A percentile compares a stretch with the other conserved stretches of the same genome.
These are phyloP conservation scores for Debaryomyces tyrocola DNA, from an alignment of 805 yeast genomes.

Conservation along the genomic window DNA sequence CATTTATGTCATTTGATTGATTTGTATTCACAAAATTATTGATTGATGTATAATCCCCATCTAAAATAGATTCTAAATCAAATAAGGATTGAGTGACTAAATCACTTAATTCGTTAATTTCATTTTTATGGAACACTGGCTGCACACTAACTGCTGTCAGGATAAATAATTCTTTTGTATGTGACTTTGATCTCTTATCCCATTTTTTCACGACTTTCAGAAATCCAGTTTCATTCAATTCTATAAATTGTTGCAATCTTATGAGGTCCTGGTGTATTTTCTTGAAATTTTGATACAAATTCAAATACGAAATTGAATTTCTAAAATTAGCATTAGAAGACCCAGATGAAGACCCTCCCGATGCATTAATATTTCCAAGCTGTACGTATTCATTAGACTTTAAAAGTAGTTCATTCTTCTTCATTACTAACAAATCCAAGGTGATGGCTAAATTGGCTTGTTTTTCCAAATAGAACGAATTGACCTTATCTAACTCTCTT, in stretches of 20 bases:
- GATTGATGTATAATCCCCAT: conserved; percentile 41
- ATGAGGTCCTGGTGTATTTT: conserved; percentile 87
- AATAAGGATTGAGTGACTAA: conserved; percentile 62
- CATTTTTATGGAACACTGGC: conserved; percentile 91
- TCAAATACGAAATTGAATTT: conserved; percentile 74
- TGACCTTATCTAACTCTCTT: conserved; percentile 93
- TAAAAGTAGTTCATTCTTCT: conserved; percentile 54
- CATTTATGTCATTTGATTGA: neutral
- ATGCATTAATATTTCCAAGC: conserved; percentile 1
- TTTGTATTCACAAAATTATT: conserved; percentile 5
- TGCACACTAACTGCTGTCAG: conserved; percentile 94
- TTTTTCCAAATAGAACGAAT: conserved; percentile 85
- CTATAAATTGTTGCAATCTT: conserved; percentile 89
- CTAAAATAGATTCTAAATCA: conserved; percentile 65
- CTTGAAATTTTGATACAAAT: conserved; percentile 84
- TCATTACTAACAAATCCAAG: conserved; percentile 71
- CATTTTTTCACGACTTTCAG: conserved; percentile 94
- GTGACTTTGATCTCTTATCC: conserved; percentile 96
- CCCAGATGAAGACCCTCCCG: neutral
- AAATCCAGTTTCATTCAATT: conserved; percentile 92
- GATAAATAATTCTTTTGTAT: conserved; percentile 87
- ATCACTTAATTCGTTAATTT: conserved; percentile 82
- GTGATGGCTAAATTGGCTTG: conserved; percentile 84
- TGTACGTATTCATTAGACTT: conserved; percentile 13
- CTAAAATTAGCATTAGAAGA: conserved; percentile 41